Percentiles rank a stretch among this genome's conserved stretches.
Evolutionary conservation across 257 asterid genomes (phyloP).

Genomic region (Ophiorrhiza pumila): DNA sequence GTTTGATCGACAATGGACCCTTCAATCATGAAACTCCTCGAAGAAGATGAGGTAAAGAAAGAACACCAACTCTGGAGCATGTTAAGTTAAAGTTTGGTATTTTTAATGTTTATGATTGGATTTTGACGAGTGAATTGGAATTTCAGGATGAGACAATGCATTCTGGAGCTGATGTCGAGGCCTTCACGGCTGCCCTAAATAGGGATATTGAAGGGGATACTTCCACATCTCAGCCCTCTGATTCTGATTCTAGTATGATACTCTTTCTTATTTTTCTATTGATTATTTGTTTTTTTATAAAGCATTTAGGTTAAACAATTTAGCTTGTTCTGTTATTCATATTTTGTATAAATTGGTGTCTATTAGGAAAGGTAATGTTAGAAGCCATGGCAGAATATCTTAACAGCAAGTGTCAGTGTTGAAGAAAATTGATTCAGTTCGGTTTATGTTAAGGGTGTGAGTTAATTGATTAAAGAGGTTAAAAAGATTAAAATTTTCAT

Average conservation of each 20-base stretch:
- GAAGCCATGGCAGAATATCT: background rate
- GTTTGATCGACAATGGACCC: conserved; percentile 70
- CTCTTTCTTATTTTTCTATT: background rate
- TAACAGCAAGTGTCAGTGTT: too few species aligned
- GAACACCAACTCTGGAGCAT: background rate
- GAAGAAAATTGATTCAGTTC: background rate
- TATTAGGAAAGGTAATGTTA: background rate
- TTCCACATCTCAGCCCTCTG: conserved; percentile 51
- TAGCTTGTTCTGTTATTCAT: background rate
- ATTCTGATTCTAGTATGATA: conserved; percentile 43
- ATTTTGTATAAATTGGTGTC: background rate
- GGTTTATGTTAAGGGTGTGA: background rate
- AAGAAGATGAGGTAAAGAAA: conserved; percentile 83
- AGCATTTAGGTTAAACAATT: too few species aligned
- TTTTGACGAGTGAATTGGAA: background rate
- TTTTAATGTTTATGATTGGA: conserved; percentile 1
- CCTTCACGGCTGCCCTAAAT: conserved; percentile 84
- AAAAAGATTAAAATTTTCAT: background rate
- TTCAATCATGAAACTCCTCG: conserved; percentile 72
- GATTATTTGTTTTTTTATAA: too few species aligned
- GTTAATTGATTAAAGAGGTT: background rate
- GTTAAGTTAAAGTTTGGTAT: background rate
- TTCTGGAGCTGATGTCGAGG: conserved; percentile 98
- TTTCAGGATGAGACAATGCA: conserved; percentile 87
- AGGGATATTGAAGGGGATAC: conserved; percentile 81